Evolutionary conservation across 768 basidiomycete genomes (phyloP), one percentile per base, ranked within the genome.

Genomic region (Rhodotorula toruloides): DNA sequence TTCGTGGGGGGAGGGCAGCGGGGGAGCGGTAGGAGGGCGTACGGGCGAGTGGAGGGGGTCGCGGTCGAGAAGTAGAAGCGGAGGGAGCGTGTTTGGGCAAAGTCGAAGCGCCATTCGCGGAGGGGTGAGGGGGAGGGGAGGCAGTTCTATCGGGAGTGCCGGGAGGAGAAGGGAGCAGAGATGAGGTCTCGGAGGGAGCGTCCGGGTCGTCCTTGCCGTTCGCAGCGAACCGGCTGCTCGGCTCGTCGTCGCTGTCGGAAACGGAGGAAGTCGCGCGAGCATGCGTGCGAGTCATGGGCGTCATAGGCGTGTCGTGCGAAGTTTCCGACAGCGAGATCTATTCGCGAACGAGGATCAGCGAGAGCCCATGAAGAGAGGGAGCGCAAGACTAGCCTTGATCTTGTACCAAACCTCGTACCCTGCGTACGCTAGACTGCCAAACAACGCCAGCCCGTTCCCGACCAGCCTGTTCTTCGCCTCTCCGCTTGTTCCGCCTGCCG

Each of bases 361-460:
- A 11, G n/a, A 31, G 8, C 7, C 7, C 14, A 5, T 17, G 1
- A 10, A 4, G n/a, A 29, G 10, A 34, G 5, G 53, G 3, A 21
- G 21, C 55, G 54, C 39, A 67, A 63, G 36, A n/a, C n/a, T n/a
- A n/a, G n/a, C n/a, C n/a, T 68, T 46, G 17, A 61, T 29, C 55
- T 74, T 74, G 61, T 74, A 74, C 71, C 71, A 74, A 10, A 74
- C 71, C 56, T 74, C 73, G 54, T 72, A 74, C 2, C 56, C 68
- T 8, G 68, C 73, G 36, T 61, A 72, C 19, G 58, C 46, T 22
- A 74, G 17, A 25, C 63, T 61, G 0, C 68, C 68, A 3, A 72
- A 57, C 2, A 74, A 46, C 3, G 68, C 71, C 36, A 74, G 49
- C 10, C 53, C 52, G 56, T 74, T 69, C 4, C 73, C 73, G 17